A percentile compares a stretch with the other conserved stretches of the same genome.
Conservation (phyloP, 2,329 filamentous ascomycete species). For the Aureobasidium sp. region DNA sequence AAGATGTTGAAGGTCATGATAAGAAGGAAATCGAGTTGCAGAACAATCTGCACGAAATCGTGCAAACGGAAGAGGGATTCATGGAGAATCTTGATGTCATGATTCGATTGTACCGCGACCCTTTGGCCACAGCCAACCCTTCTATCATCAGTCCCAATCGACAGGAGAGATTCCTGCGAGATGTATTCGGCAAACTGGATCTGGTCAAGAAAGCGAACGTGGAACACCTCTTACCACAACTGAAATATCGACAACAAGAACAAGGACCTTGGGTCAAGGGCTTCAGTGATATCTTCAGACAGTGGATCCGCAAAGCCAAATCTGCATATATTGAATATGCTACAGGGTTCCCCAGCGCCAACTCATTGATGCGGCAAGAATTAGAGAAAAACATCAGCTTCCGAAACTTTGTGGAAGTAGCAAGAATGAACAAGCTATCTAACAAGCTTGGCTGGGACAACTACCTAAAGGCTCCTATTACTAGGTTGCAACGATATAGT, state of each 20-base stretch:
- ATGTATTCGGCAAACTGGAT: constrained; percentile 88
- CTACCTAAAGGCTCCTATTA: constrained; percentile 88
- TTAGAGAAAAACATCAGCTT: constrained; percentile 79
- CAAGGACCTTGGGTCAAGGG: constrained; percentile 91
- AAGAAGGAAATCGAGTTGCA: constrained; percentile 90
- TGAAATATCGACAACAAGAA: constrained; percentile 95
- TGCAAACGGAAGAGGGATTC: constrained; percentile 85
- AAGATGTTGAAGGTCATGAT: constrained; percentile 61
- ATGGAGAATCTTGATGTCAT: constrained; percentile 86
- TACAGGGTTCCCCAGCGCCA: constrained; percentile 75
- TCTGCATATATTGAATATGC: constrained; percentile 88
- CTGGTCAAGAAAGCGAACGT: constrained; percentile 85
- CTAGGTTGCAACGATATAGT: constrained; percentile 81
- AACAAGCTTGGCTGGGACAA: constrained; percentile 88
- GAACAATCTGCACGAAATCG: constrained; percentile 90
- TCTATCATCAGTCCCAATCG: constrained; percentile 74
- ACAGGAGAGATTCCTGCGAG: constrained; percentile 69
- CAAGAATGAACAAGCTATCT: constrained; percentile 69
- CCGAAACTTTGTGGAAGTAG: constrained; percentile 74
- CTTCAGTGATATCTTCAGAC: constrained; percentile 94
- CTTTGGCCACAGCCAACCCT: constrained; percentile 64
- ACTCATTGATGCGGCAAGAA: constrained; percentile 77
- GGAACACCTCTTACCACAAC: constrained; percentile 80
- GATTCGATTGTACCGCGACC: constrained; percentile 76
- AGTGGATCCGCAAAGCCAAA: constrained; percentile 95